Evolutionary conservation across 345 rosid genomes (phyloP), one percentile per base, ranked within the genome.

Genomic region (Hibiscus mutabilis): DNA sequence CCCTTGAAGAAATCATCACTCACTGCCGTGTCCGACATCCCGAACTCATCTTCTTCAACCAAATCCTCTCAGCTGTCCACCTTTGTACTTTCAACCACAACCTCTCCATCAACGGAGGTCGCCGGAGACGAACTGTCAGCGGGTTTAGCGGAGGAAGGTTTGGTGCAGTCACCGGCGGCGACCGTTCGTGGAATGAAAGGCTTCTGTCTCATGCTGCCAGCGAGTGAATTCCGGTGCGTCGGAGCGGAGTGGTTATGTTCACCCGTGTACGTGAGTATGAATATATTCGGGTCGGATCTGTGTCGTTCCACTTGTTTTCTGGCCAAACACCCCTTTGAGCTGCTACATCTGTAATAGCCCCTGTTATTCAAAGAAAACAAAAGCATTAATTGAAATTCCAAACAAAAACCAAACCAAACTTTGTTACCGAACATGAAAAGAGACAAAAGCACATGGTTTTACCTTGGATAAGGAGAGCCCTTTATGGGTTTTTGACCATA

Each of bases 401-500:
- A 60, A 66, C 74, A 51, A 35, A 46, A 60, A 49, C 22, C 18
- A 7, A 37, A 37, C 16, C 52, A 63, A 69, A 15, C 53, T 35
- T 10, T 22, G 9, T 56, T 55, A 55, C 25, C 22, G 24, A 19
- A 55, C 68, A 74, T 22, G 24, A 21, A 33, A 31, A 18, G 1
- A 22, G 25, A 66, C 51, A 52, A 40, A 72, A 46, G 13, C 18
- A 47, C 1, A 22, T 6, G 47, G 37, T 9, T 55, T 37, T 71
- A 87, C 99, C 97, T 92, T 40, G 99, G 97, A 82, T 89, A 92
- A 24, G 99, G 98, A 19, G 99, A 95, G 47, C 99, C 98, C 79
- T 95, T 95, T 81, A 95, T 95, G 81, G 99, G 99, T 81, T 95
- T 95, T 60, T 95, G 99, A 56, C 98, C 99, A 74, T 95, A 95